These are phyloP conservation scores for Talaromyces nanjingensis DNA, from an alignment of 495 filamentous ascomycete genomes.

Conservation along the genomic window DNA sequence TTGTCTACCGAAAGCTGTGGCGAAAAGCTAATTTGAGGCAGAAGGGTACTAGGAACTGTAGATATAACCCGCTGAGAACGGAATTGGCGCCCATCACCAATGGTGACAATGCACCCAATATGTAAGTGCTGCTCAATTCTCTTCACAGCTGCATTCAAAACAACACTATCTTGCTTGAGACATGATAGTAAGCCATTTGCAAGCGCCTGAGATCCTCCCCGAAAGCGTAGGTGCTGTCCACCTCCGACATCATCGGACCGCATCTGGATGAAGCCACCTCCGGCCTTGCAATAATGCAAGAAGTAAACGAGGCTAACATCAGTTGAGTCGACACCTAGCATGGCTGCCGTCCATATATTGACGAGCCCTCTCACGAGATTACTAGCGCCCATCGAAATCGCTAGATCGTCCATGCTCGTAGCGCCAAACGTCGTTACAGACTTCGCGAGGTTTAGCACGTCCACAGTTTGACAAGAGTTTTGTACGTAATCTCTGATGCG, in stretches of 20 bases:
- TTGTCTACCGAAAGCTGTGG: slow-evolving; percentile 21
- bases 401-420: too few relatives aligned
- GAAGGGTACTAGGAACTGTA: slow-evolving; percentile 27
- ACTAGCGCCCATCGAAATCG: too few relatives aligned
- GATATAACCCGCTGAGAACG: slow-evolving; percentile 28
- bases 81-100: slow-evolving; percentile 8
- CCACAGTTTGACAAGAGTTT: too few relatives aligned
- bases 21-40: slow-evolving; percentile 27
- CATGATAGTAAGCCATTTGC: too few relatives aligned
- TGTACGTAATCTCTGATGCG: too few relatives aligned
- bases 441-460: too few relatives aligned
- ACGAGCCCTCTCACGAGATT: too few relatives aligned
- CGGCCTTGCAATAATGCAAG: slow-evolving; percentile 39
- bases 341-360: slow-evolving; percentile 21
- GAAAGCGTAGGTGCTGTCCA: slow-evolving; percentile 33
- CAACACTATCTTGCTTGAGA: too few relatives aligned
- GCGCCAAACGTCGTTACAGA: too few relatives aligned
- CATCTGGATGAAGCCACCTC: slow-evolving; percentile 32
- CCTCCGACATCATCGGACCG: slow-evolving; percentile 37
- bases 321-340: slow-evolving; percentile 33
- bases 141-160: too few relatives aligned
- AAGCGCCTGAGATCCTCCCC: slow-evolving; percentile 11
- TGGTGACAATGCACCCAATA: neutral
- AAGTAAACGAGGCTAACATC: slow-evolving; percentile 39
- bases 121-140: too few relatives aligned